Evolutionary conservation across 169 alveolate species (phyloP).

Genomic region (Plasmodium reichenowi): DNA sequence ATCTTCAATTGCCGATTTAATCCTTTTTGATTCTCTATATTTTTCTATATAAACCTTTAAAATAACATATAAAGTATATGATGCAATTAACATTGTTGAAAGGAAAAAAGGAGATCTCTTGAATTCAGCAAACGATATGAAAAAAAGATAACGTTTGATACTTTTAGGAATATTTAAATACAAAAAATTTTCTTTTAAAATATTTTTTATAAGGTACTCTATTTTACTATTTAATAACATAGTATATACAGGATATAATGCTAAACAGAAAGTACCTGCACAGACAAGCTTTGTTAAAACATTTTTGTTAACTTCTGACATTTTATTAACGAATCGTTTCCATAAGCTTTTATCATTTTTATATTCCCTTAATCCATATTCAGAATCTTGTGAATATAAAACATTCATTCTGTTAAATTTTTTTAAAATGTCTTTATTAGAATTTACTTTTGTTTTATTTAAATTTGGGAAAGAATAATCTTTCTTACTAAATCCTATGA

Average conservation of each 20-base stretch:
- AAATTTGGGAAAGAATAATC: slow-evolving; percentile 23
- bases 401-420: slow-evolving; percentile 17
- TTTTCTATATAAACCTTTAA: slow-evolving; percentile 76
- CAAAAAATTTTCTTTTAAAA: slow-evolving; percentile 45
- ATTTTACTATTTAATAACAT: slow-evolving; percentile 42
- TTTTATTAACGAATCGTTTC: slow-evolving; percentile 18
- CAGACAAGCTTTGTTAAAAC: slow-evolving; percentile 35
- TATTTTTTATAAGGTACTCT: slow-evolving; percentile 20
- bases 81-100: slow-evolving; percentile 69
- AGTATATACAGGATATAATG: slow-evolving; percentile 38
- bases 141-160: slow-evolving; percentile 21
- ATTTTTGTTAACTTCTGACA: slow-evolving; percentile 12
- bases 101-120: slow-evolving; percentile 64
- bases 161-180: slow-evolving; percentile 22
- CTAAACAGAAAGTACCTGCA: slow-evolving; percentile 48
- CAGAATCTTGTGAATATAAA: slow-evolving; percentile 49
- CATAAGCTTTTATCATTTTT: slow-evolving; percentile 28
- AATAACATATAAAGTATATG: slow-evolving; percentile 71
- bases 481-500: slow-evolving; percentile 54
- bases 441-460: slow-evolving; percentile 37
- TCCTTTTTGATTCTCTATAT: slow-evolving; percentile 71
- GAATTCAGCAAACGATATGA: slow-evolving; percentile 51
- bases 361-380: slow-evolving; percentile 35
- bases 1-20: slow-evolving; percentile 55
- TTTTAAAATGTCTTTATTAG: slow-evolving; percentile 34